Evolutionary conservation across 176 grass and related monocot species (phyloP).

Genomic region (Puya raimondii): DNA sequence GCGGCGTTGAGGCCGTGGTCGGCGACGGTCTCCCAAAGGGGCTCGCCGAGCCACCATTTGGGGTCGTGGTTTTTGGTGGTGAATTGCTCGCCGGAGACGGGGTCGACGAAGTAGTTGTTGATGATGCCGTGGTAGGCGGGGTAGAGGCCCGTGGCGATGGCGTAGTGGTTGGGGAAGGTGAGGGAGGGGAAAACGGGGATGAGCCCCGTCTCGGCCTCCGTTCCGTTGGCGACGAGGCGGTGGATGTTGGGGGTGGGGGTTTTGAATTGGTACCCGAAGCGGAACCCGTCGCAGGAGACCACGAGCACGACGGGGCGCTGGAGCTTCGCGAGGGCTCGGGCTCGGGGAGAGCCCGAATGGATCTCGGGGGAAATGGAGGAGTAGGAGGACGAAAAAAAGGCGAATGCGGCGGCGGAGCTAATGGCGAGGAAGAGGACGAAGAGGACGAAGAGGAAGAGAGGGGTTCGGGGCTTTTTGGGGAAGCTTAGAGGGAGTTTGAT

Average conservation of each 20-base stretch:
- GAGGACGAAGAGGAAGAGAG: not conserved
- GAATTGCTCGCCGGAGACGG: conserved; percentile 43
- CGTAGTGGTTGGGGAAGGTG: conserved; percentile 96
- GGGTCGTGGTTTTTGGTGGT: conserved; percentile 55
- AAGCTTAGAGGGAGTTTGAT: conserved; percentile 9
- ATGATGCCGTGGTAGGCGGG: conserved; percentile 77
- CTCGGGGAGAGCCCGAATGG: not conserved
- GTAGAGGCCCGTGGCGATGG: conserved; percentile 89
- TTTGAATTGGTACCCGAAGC: conserved; percentile 87
- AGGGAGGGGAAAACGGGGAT: conserved; percentile 74
- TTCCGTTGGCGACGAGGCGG: conserved; percentile 65
- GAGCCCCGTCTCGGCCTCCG: conserved; percentile 56
- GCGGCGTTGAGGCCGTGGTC: conserved; percentile 56
- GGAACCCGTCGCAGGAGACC: conserved; percentile 82
- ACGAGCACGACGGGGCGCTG: conserved; percentile 61
- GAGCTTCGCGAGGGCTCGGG: conserved; percentile 42
- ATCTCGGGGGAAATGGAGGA: not conserved
- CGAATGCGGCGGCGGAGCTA: conserved; percentile 11
- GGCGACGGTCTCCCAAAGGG: conserved; percentile 61
- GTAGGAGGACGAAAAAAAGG: not conserved
- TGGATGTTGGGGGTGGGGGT: conserved; percentile 45
- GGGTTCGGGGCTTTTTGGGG: not conserved
- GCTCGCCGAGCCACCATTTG: conserved; percentile 79
- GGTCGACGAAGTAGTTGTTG: conserved; percentile 83
- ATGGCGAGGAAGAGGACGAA: conserved; percentile 23